Evolutionary conservation across 345 rosid genomes (phyloP), one percentile per base, ranked within the genome.

Genomic region (Lagerstroemia speciosa): DNA sequence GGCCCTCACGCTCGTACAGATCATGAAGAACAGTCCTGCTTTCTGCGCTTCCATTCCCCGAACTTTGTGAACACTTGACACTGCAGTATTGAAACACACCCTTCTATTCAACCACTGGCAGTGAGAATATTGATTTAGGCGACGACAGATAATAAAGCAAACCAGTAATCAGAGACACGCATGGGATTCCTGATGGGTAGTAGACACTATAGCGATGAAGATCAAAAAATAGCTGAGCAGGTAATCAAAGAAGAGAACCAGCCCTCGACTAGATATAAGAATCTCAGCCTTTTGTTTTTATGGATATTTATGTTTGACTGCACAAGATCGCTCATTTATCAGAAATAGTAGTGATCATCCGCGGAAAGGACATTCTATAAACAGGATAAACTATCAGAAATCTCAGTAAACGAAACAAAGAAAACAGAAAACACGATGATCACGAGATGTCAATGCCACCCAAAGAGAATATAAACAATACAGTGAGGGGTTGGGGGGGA

Each of bases 1-100:
- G 99, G 27, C 99, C 97, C 79, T 89, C 91, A 24, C 72, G 68
- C 72, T 91, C 96, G 57, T 93, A 93, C 36, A 93, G 97, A 84
- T 94, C 96, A 43, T 91, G 99, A 74, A 94, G 91, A 9, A 83
- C 72, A 0, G 99, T 94, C 75, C 78, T 86, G 83, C 84, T 86
- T 20, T 37, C 69, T 10, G 87, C 48, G 58, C 67, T 78, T 70
- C 91, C 92, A 45, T 85, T 89, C 66, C 89, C 95, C 69, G 77
- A 80, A 33, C 83, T 76, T 38, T 73, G 85, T 48, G 93, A 84
- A 72, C 96, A 89, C 78, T 64, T 83, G 74, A 88, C 96, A 77
- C 97, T 93, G 88, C 17, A 66, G 75, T 20, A 26, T 65, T 7
- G 58, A 20, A 40, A 14, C 11, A 14, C 0, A 30, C 32, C 27